phyloP scores from a whole-genome alignment of 495 filamentous ascomycete genomes.

The Lentithecium fluviatile region DNA sequence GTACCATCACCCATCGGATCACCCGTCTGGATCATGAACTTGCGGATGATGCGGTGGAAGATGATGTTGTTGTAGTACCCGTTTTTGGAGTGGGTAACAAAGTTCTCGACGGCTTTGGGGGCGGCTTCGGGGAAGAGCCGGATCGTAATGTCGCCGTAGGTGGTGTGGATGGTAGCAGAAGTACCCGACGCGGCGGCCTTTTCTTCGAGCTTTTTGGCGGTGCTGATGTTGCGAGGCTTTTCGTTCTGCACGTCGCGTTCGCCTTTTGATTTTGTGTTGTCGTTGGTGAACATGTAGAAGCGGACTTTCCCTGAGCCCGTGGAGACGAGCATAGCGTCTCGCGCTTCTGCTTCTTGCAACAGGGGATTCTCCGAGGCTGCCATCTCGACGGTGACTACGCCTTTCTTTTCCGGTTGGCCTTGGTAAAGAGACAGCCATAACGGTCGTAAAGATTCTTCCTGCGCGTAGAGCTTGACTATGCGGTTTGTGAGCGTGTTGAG shows the following conservation, averaged over 20 bases:
- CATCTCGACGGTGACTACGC: conserved; percentile 93
- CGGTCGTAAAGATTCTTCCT: conserved; percentile 82
- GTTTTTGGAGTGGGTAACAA: conserved; percentile 81
- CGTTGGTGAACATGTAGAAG: conserved; percentile 98
- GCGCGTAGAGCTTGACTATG: conserved; percentile 81
- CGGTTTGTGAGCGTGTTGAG: conserved; percentile 93
- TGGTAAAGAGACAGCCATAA: conserved; percentile 89
- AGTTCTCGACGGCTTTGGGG: conserved; percentile 97
- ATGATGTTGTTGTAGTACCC: conserved; percentile 97
- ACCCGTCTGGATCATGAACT: conserved; percentile 97
- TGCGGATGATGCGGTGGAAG: conserved; percentile 95
- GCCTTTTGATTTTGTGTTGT: conserved; percentile 66
- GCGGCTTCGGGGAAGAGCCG: conserved; percentile 90
- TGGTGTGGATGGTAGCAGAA: conserved; percentile 85
- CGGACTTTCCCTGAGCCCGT: conserved; percentile 86
- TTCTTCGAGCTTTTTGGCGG: conserved; percentile 50
- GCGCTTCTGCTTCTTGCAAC: conserved; percentile 83
- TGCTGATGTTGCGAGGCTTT: conserved; percentile 63
- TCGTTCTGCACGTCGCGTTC: conserved; percentile 94
- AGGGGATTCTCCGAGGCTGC: conserved; percentile 91
- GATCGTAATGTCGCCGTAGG: conserved; percentile 90
- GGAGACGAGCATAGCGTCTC: conserved; percentile 83
- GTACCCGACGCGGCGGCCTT: conserved; percentile 71
- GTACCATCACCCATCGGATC: conserved; percentile 95
- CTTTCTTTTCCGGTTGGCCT: conserved; percentile 88